Conservation (phyloP, 106 monocot species). For the Allium cepa region DNA sequence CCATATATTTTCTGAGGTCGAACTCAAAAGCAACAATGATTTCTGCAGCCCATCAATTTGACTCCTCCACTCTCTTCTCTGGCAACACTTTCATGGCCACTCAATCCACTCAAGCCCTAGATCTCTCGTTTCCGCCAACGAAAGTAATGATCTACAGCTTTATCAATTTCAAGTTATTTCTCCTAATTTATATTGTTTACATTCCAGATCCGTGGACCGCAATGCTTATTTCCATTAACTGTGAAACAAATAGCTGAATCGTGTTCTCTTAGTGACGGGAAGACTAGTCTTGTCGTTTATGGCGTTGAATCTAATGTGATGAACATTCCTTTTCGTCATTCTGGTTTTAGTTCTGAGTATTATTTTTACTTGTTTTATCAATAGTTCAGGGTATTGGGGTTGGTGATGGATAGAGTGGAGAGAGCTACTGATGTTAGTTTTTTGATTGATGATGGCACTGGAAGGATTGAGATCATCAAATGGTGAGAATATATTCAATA, state of each 20-base stretch:
- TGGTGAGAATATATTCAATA: conserved; percentile 30
- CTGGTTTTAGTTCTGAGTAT: neutral
- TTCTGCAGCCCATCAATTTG: neutral
- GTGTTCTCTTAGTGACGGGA: conserved; percentile 54
- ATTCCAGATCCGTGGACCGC: conserved; percentile 40
- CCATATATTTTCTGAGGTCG: too few species aligned
- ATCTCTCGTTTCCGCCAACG: conserved; percentile 25
- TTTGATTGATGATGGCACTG: conserved; percentile 80
- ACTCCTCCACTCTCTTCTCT: conserved; percentile 48
- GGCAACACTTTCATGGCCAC: conserved; percentile 73
- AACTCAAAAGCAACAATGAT: too few species aligned
- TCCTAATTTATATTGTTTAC: neutral
- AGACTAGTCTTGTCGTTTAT: conserved; percentile 56
- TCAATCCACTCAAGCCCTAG: conserved; percentile 64
- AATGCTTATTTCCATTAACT: conserved; percentile 50
- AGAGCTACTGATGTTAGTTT: conserved; percentile 81
- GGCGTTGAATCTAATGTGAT: conserved; percentile 59
- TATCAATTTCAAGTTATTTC: neutral
- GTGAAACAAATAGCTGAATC: conserved; percentile 92
- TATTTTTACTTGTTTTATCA: neutral
- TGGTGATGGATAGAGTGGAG: conserved; percentile 64
- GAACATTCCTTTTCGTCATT: neutral
- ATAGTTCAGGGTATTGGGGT: conserved; percentile 71
- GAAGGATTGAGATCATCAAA: conserved; percentile 73
- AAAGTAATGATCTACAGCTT: neutral